These are phyloP conservation scores for Podospora australis DNA, from an alignment of 495 filamentous ascomycete genomes.

Conservation along the genomic window DNA sequence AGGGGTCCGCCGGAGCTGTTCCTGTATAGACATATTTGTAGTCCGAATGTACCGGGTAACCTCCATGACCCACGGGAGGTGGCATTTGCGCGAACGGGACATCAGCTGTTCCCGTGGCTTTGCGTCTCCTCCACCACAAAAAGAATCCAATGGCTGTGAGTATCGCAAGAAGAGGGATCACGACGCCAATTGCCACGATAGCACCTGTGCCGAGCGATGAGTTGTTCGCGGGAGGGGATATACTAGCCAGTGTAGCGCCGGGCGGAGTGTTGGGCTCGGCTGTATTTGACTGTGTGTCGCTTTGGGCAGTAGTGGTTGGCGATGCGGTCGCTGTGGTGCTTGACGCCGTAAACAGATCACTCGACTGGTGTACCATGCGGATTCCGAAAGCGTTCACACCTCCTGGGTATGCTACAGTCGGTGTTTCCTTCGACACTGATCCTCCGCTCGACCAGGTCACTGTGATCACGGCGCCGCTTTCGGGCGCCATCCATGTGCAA, in stretches of 20 bases:
- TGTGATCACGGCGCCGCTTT: neutral
- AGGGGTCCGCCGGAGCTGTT: too few species aligned
- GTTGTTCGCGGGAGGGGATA: neutral
- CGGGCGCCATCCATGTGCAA: conserved; percentile 18
- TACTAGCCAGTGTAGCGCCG: too few species aligned
- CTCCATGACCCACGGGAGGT: too few species aligned
- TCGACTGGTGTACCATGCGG: conserved; percentile 22
- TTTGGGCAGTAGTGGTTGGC: neutral
- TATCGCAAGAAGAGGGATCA: conserved; percentile 13
- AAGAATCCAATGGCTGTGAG: conserved; percentile 13
- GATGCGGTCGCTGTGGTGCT: neutral
- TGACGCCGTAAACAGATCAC: conserved; percentile 1
- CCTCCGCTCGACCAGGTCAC: conserved; percentile 12
- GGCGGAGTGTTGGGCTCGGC: neutral
- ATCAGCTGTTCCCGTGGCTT: too few species aligned
- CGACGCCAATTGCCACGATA: conserved; percentile 15
- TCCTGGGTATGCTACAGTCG: conserved; percentile 1
- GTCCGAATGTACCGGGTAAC: too few species aligned
- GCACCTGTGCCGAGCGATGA: conserved; percentile 14
- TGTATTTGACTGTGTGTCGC: neutral
- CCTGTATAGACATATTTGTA: too few species aligned
- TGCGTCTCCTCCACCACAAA: conserved; percentile 16
- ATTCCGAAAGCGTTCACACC: conserved; percentile 22
- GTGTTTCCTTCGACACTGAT: neutral
- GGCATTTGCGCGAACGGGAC: too few species aligned